These are phyloP conservation scores for Tetracladium setigerum DNA, from an alignment of 495 filamentous ascomycete genomes.

Conservation along the genomic window DNA sequence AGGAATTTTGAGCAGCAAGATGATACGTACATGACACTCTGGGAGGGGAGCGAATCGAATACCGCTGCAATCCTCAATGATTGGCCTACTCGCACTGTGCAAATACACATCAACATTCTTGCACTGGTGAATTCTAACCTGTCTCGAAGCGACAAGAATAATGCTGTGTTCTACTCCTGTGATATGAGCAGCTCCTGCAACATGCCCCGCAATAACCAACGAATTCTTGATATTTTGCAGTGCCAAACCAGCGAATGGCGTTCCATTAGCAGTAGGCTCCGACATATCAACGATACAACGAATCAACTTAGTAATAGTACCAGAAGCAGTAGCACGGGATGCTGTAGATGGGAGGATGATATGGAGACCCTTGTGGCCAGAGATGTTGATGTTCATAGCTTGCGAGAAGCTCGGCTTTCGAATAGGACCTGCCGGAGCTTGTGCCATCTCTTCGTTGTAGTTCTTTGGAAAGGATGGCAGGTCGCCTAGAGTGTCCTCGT, in stretches of 20 bases:
- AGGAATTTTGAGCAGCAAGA: neutral
- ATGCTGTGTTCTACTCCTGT: constrained; percentile 67
- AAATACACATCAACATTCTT: constrained; percentile 74
- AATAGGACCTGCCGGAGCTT: constrained; percentile 23
- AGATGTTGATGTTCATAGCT: constrained; percentile 54
- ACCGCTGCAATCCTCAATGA: constrained; percentile 80
- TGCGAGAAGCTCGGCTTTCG: constrained; percentile 53
- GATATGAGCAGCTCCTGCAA: constrained; percentile 73
- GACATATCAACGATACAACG: constrained; percentile 77
- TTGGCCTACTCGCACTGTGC: constrained; percentile 72
- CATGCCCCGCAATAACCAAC: constrained; percentile 67
- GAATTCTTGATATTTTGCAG: constrained; percentile 61
- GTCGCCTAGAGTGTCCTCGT: constrained; percentile 23
- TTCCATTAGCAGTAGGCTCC: constrained; percentile 49
- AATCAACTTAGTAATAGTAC: constrained; percentile 61
- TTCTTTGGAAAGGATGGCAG: constrained; percentile 31
- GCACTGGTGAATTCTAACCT: constrained; percentile 89
- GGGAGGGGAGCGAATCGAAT: constrained; percentile 77
- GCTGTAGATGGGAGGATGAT: constrained; percentile 66
- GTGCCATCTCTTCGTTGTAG: constrained; percentile 41
- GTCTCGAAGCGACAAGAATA: constrained; percentile 67
- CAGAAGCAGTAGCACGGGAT: constrained; percentile 57
- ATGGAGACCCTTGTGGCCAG: constrained; percentile 54
- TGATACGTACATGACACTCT: constrained; percentile 51
- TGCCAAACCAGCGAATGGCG: constrained; percentile 66